These are phyloP conservation scores for Tuber indicum DNA, from an alignment of 495 filamentous ascomycete species.

Conservation along the genomic window DNA sequence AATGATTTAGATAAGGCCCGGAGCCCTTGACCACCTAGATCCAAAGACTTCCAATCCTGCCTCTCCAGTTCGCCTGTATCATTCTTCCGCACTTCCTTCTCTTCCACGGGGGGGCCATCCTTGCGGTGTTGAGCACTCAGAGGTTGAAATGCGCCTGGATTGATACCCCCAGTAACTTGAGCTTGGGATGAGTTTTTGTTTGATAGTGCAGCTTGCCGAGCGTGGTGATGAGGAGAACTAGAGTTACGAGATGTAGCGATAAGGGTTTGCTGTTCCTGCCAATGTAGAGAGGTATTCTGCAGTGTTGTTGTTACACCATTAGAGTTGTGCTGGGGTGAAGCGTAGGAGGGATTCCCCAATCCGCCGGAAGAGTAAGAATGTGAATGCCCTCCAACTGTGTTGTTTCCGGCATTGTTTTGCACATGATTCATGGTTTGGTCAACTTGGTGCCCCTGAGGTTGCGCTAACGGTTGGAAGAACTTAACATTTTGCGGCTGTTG, in stretches of 20 bases:
- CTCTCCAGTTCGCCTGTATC: slow-evolving; percentile 57
- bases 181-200: slow-evolving; percentile 49
- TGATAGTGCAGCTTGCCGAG: slow-evolving; percentile 50
- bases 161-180: slow-evolving; percentile 57
- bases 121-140: slow-evolving; percentile 38
- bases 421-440: slow-evolving; percentile 56
- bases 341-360: slow-evolving; percentile 51
- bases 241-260: slow-evolving; percentile 63
- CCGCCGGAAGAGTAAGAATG: slow-evolving; percentile 72
- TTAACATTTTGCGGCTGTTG: slow-evolving; percentile 33
- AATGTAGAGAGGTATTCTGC: slow-evolving; percentile 55
- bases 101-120: slow-evolving; percentile 48
- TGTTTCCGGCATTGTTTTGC: slow-evolving; percentile 64
- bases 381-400: slow-evolving; percentile 60
- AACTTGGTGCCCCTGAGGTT: slow-evolving; percentile 68
- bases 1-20: slow-evolving; percentile 68
- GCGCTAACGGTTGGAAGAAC: slow-evolving; percentile 46
- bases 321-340: slow-evolving; percentile 65
- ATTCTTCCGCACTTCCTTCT: slow-evolving; percentile 56
- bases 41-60: slow-evolving; percentile 83
- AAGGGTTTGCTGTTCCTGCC: slow-evolving; percentile 78
- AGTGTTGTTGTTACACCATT: slow-evolving; percentile 61
- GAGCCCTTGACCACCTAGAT: slow-evolving; percentile 88
- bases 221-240: slow-evolving; percentile 60
- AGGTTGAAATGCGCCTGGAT: slow-evolving; percentile 41